These are phyloP conservation scores for Dothideomycetes sp. DNA, from an alignment of 2,329 filamentous ascomycete genomes.

Conservation along the genomic window DNA sequence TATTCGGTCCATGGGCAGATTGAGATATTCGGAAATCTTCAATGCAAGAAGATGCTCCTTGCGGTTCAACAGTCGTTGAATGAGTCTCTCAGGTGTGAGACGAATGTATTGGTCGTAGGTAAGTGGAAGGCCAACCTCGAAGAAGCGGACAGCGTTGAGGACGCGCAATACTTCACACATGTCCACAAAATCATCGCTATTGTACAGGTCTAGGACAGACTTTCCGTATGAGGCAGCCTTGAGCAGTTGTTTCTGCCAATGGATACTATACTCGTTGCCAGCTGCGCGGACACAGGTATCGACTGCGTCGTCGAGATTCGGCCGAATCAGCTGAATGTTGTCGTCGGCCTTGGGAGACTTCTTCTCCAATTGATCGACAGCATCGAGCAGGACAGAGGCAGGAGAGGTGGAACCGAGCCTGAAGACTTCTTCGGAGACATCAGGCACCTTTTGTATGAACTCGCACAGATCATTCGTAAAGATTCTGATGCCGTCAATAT, in stretches of 20 bases:
- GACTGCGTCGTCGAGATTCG: slow-evolving; percentile 81
- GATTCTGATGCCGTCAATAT: slow-evolving; percentile 79
- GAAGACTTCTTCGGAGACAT: slow-evolving; percentile 65
- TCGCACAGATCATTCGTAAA: slow-evolving; percentile 93
- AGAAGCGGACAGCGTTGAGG: slow-evolving; percentile 83
- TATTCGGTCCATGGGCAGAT: slow-evolving; percentile 75
- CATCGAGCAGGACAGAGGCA: slow-evolving; percentile 86
- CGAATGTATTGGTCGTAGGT: slow-evolving; percentile 92
- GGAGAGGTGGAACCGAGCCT: slow-evolving; percentile 77
- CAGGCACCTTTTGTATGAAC: slow-evolving; percentile 86
- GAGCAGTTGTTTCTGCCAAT: slow-evolving; percentile 93
- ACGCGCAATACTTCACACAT: slow-evolving; percentile 93
- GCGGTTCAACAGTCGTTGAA: slow-evolving; percentile 74
- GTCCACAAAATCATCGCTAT: slow-evolving; percentile 96
- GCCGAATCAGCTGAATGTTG: slow-evolving; percentile 86
- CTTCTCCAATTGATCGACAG: slow-evolving; percentile 78
- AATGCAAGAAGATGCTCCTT: slow-evolving; percentile 87
- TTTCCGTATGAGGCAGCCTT: slow-evolving; percentile 97
- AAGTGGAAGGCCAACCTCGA: slow-evolving; percentile 78
- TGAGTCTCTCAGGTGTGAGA: slow-evolving; percentile 78
- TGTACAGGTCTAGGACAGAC: slow-evolving; percentile 92
- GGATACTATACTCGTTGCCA: slow-evolving; percentile 77
- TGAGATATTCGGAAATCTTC: slow-evolving; percentile 76
- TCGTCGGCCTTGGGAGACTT: slow-evolving; percentile 97
- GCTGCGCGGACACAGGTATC: slow-evolving; percentile 89